Evolutionary conservation across 1,284 basidiomycete genomes (phyloP).

Genomic region (Fistulinella cinereoalba): DNA sequence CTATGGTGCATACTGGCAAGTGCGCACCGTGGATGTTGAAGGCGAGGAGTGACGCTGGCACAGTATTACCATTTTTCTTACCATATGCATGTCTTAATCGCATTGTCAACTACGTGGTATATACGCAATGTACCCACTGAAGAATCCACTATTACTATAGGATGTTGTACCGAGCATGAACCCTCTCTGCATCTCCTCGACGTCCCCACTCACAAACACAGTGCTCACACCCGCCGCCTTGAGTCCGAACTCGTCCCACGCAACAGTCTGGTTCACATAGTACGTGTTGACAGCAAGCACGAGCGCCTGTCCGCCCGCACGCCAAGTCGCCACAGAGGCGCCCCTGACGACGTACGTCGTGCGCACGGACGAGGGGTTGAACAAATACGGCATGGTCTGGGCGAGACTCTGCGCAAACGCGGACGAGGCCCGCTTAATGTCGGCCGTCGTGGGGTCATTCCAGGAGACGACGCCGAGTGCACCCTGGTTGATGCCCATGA

Average conservation of each 20-base stretch:
- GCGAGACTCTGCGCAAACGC: conserved; percentile 46
- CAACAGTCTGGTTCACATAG: conserved; percentile 30
- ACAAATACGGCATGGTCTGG: conserved; percentile 40
- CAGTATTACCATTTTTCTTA: too few species aligned
- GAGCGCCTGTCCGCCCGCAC: conserved; percentile 30
- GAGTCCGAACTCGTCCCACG: conserved; percentile 20
- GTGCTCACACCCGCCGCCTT: not conserved
- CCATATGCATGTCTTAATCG: too few species aligned
- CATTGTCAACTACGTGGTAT: too few species aligned
- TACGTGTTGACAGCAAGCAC: conserved; percentile 44
- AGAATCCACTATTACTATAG: too few species aligned
- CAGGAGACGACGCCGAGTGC: conserved; percentile 65
- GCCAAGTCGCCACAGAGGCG: conserved; percentile 43
- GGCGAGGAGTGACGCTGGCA: too few species aligned
- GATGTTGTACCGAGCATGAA: conserved; percentile 27
- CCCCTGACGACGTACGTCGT: conserved; percentile 30
- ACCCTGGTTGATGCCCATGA: conserved; percentile 70
- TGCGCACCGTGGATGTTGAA: too few species aligned
- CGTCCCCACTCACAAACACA: conserved; percentile 21
- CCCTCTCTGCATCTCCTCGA: not conserved
- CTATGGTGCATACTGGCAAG: too few species aligned
- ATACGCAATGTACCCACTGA: too few species aligned
- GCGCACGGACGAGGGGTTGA: conserved; percentile 31
- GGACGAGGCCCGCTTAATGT: conserved; percentile 59
- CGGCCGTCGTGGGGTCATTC: conserved; percentile 59